Evolutionary conservation across 1,139 yeast genomes (phyloP).

Genomic region (Chernovozyma sophiae-reginae): DNA sequence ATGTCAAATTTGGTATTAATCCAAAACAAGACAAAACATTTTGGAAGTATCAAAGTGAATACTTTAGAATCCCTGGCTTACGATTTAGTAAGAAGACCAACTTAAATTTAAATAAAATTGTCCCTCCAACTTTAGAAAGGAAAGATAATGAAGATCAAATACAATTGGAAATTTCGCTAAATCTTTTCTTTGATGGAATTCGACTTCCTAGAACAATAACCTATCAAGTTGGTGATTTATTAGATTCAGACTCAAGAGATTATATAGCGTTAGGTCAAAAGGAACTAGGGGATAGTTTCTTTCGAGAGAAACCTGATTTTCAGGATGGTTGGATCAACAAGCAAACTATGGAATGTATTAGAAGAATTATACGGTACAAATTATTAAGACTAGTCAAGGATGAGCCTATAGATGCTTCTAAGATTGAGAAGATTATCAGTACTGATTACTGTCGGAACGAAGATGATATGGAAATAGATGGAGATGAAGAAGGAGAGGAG

Average conservation of each 20-base stretch:
- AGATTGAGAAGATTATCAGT: conserved; percentile 41
- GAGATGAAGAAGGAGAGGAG: conserved; percentile 16
- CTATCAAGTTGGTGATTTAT: conserved; percentile 78
- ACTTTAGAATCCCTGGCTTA: conserved; percentile 56
- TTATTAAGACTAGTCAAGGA: conserved; percentile 51
- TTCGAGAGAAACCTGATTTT: conserved; percentile 37
- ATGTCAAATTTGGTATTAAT: conserved; percentile 73
- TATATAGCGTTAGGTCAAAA: conserved; percentile 37
- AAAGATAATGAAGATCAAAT: conserved; percentile 14
- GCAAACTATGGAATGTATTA: conserved; percentile 57
- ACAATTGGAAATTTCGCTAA: conserved; percentile 35
- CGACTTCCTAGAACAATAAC: conserved; percentile 65
- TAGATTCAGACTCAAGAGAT: conserved; percentile 57
- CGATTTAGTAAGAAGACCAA: conserved; percentile 14
- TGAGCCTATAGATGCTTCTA: conserved; percentile 32
- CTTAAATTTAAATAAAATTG: conserved; percentile 10
- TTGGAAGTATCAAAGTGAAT: conserved; percentile 78
- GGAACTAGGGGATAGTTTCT: conserved; percentile 38
- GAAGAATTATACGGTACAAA: conserved; percentile 72
- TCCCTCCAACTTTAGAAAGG: conserved; percentile 15
- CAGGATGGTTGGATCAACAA: conserved; percentile 76
- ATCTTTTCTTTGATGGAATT: conserved; percentile 69
- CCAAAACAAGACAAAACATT: conserved; percentile 55
- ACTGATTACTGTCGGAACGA: conserved; percentile 34
- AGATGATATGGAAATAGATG: conserved; percentile 22